A percentile compares a stretch with the other conserved stretches of the same genome.
phyloP scores from a whole-genome alignment of 2,329 filamentous ascomycete species.

The Mycosphaerella arachidis region DNA sequence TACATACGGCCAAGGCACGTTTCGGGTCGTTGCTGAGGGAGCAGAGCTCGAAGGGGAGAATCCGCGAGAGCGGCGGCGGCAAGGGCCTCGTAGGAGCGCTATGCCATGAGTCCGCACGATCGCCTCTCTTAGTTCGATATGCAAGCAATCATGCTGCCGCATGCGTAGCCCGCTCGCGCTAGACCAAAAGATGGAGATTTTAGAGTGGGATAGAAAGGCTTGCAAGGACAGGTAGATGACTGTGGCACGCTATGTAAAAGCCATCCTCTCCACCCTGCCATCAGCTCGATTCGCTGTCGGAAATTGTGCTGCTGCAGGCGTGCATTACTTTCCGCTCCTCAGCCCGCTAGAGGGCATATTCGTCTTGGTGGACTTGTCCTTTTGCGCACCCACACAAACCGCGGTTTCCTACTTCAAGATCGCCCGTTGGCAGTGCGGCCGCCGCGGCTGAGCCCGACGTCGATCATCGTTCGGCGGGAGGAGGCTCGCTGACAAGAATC shows the following conservation, averaged over 20 bases:
- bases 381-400: background rate
- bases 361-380: background rate
- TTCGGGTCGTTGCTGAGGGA: background rate
- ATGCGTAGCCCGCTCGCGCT: slow-evolving; percentile 13
- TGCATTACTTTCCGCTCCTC: slow-evolving; percentile 14
- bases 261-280: slow-evolving; percentile 12
- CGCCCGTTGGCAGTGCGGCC: background rate
- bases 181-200: slow-evolving; percentile 16
- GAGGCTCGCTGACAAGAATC: background rate
- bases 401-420: slow-evolving; percentile 2
- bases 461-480: slow-evolving; percentile 14
- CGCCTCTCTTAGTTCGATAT: slow-evolving; percentile 17
- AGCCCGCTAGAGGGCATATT: slow-evolving; percentile 7
- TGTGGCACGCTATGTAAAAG: slow-evolving; percentile 12
- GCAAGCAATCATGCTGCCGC: slow-evolving; percentile 18
- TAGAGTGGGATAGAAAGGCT: slow-evolving; percentile 6
- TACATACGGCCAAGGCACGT: background rate
- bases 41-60: background rate
- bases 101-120: slow-evolving; percentile 13
- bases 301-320: slow-evolving; percentile 11
- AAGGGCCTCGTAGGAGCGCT: background rate
- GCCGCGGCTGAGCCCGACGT: slow-evolving; percentile 3
- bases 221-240: slow-evolving; percentile 4
- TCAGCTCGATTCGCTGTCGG: slow-evolving; percentile 14
- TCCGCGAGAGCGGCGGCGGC: background rate